Evolutionary conservation across 1,139 yeast species (phyloP).

Genomic region (Hyphopichia pseudoburtonii): DNA sequence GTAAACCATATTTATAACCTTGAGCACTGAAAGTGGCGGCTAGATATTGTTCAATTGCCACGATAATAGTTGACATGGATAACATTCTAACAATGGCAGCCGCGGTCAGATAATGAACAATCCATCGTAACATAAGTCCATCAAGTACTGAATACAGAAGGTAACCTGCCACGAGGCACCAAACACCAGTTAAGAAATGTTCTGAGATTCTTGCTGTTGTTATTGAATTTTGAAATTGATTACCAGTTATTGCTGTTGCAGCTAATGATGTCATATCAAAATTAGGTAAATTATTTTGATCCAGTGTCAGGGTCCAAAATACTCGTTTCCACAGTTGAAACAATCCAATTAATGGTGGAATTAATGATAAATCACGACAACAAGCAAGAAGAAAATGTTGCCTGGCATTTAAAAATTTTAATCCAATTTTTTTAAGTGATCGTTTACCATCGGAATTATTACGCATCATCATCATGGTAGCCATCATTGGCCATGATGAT

Average conservation of each 20-base stretch:
- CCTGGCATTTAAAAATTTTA: constrained; percentile 67
- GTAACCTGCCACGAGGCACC: constrained; percentile 87
- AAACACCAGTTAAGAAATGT: constrained; percentile 66
- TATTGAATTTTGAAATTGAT: constrained; percentile 21
- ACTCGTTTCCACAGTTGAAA: constrained; percentile 55
- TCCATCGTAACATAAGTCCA: constrained; percentile 91
- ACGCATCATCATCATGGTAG: too few species aligned
- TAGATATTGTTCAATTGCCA: constrained; percentile 68
- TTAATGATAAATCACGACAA: constrained; percentile 69
- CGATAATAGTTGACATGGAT: constrained; percentile 73
- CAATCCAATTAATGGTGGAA: constrained; percentile 62
- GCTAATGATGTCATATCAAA: neutral
- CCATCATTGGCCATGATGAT: too few species aligned
- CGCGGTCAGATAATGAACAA: constrained; percentile 80
- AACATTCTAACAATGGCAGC: constrained; percentile 88
- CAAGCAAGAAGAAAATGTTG: constrained; percentile 75
- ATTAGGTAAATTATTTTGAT: constrained; percentile 5
- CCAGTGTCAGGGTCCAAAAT: too few species aligned
- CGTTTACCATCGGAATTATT: constrained; percentile 10
- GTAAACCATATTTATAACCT: constrained; percentile 64
- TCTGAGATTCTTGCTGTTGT: constrained; percentile 67
- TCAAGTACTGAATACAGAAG: constrained; percentile 82
- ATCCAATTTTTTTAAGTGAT: constrained; percentile 56
- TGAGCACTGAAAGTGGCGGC: constrained; percentile 56
- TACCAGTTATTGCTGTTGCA: constrained; percentile 5